Evolutionary conservation across 73 alveolate species (phyloP).

Genomic region (Blepharisma stoltei): DNA sequence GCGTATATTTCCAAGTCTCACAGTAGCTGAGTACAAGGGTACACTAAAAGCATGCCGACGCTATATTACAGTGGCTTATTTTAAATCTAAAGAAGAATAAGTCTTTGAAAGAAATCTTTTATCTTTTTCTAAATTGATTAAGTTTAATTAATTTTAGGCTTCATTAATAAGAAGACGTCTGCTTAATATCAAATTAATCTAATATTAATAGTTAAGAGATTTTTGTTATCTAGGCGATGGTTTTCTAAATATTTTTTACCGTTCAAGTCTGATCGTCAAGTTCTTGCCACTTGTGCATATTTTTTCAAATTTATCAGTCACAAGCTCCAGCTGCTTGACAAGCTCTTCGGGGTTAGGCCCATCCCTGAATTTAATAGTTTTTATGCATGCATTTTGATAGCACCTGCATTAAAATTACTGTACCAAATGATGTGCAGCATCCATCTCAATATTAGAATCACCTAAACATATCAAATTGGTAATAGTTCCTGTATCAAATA

Average conservation of each 20-base stretch:
- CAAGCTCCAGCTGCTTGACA: conserved; percentile 84
- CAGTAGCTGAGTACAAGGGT: too few species aligned
- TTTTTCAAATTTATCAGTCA: conserved; percentile 87
- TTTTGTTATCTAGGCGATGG: neutral
- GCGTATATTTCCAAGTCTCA: too few species aligned
- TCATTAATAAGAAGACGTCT: too few species aligned
- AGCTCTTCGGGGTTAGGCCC: conserved; percentile 97
- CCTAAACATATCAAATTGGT: conserved; percentile 97
- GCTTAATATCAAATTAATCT: too few species aligned
- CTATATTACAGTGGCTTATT: too few species aligned
- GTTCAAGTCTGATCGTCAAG: conserved; percentile 91
- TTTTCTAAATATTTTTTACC: conserved; percentile 40
- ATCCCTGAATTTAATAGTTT: conserved; percentile 97
- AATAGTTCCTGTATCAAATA: conserved; percentile 69
- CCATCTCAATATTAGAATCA: conserved; percentile 97
- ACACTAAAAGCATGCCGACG: too few species aligned
- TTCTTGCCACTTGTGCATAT: conserved; percentile 89
- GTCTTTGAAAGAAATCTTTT: too few species aligned
- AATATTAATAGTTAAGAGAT: too few species aligned
- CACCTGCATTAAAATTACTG: conserved; percentile 48
- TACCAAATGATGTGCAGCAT: conserved; percentile 97
- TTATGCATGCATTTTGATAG: conserved; percentile 76
- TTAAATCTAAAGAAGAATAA: too few species aligned
- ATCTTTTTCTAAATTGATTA: too few species aligned
- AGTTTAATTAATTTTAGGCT: too few species aligned